Base-by-base conservation (phyloP, 805 yeast species). In the Monosporozyma unispora region DNA sequence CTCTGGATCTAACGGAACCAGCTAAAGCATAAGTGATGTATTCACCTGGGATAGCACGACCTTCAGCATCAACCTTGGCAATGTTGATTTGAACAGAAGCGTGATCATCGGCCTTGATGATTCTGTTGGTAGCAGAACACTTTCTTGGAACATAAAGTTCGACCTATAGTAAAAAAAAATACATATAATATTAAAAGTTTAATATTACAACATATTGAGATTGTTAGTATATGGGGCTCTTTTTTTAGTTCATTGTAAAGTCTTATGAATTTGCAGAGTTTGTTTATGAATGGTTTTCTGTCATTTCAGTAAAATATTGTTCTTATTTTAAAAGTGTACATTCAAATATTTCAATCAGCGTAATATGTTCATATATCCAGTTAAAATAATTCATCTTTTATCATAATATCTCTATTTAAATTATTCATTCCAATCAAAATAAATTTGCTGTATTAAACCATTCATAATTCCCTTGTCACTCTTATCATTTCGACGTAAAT, bases 111-210 rank as follows among this genome's bases (percentile, higher is more conserved):
- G 99, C 90, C 82, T 88, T 89, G 84, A 93, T 90, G 80, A 93
- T 89, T 82, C 97, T 89, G 96, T 89, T 90, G 79, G 99, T 89
- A 73, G 99, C 99, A 79, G 99, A 93, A 84, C 99, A 93, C 82
- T 93, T 93, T 85, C 99, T 88, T 82, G 99, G 99, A 78, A 91
- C 95, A 95, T 93, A 93, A 79, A 93, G 89, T 84, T 93, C 99
- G 78, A 93, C 97, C 97, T 87, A 66, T 48, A 52, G 16, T 21
- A 28, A 43, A 31, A 27, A 21, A 29, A 16, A 19, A 19, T 16
- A 14, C 14, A 18, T 22, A 9, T 22, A 19, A 22, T 28, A 41
- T 16, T 41, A 19, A 5, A 25, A 25, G 27, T 22, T 11, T 25
- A 41, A 11, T 25, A 16, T 41, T 41, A 11, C 4, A 29, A 12